Evolutionary conservation across 306 rosid genomes (phyloP).

Genomic region (Vigna hirtella): DNA sequence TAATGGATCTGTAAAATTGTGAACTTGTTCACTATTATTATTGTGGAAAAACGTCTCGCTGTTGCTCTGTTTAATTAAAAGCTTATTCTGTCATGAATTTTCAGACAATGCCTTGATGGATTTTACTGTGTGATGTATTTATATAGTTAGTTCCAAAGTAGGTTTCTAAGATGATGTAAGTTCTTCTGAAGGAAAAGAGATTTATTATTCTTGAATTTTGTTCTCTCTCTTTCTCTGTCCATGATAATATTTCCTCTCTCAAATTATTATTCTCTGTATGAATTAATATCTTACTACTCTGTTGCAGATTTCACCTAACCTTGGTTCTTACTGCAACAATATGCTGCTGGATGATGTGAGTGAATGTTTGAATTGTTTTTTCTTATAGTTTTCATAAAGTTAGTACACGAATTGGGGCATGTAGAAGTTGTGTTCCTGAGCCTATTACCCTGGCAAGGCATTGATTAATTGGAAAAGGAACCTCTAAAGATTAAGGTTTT

Average conservation of each 20-base stretch:
- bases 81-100: not conserved
- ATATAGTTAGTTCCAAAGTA: not conserved
- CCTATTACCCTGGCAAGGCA: not conserved
- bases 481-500: not conserved
- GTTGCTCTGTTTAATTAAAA: not conserved
- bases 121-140: not conserved
- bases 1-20: not conserved
- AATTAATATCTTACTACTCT: conserved; percentile 37
- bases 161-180: not conserved
- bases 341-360: conserved; percentile 99
- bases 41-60: not conserved
- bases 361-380: conserved; percentile 27
- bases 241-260: not conserved
- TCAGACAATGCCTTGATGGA: not conserved
- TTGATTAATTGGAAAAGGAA: not conserved
- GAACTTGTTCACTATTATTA: not conserved
- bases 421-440: not conserved
- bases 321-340: conserved; percentile 82
- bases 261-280: not conserved
- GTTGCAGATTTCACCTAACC: conserved; percentile 81
- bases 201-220: conserved; percentile 26
- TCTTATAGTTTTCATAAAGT: conserved; percentile 21
- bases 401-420: conserved; percentile 13
- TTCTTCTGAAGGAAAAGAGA: not conserved
- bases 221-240: not conserved